These are phyloP conservation scores for Thraustochytrium sp. DNA, from an alignment of 352 stramenopile species.

Conservation along the genomic window DNA sequence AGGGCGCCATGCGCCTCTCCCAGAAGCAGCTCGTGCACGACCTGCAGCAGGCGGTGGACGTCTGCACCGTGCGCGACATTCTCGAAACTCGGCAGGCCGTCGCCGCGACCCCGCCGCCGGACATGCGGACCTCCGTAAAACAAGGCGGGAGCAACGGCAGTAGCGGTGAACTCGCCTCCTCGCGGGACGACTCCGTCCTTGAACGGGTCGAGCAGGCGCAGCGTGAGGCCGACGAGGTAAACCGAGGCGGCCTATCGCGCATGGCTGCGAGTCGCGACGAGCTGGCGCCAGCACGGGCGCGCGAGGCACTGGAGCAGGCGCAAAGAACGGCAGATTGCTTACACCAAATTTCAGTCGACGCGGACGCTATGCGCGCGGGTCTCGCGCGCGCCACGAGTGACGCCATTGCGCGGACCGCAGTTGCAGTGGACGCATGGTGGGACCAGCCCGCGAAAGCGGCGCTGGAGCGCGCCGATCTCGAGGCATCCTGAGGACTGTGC, in stretches of 20 bases:
- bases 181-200: too few species aligned
- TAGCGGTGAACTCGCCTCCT: too few species aligned
- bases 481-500: neutral
- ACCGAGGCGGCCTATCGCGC: neutral
- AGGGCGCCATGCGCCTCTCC: too few species aligned
- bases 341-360: neutral
- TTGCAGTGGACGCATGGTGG: conserved; percentile 18
- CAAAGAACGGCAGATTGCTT: neutral
- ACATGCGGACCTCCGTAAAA: too few species aligned
- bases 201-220: neutral
- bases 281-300: neutral
- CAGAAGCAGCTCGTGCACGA: too few species aligned
- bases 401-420: neutral
- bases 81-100: too few species aligned
- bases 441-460: conserved; percentile 1
- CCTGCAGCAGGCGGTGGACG: too few species aligned
- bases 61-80: too few species aligned
- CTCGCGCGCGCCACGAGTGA: neutral
- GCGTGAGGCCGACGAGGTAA: neutral
- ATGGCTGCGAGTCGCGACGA: neutral
- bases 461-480: neutral
- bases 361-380: neutral
- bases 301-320: neutral
- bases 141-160: too few species aligned
- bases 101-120: too few species aligned